Conservation (phyloP, 2,329 filamentous ascomycete species). For the Cryphonectria radicalis region DNA sequence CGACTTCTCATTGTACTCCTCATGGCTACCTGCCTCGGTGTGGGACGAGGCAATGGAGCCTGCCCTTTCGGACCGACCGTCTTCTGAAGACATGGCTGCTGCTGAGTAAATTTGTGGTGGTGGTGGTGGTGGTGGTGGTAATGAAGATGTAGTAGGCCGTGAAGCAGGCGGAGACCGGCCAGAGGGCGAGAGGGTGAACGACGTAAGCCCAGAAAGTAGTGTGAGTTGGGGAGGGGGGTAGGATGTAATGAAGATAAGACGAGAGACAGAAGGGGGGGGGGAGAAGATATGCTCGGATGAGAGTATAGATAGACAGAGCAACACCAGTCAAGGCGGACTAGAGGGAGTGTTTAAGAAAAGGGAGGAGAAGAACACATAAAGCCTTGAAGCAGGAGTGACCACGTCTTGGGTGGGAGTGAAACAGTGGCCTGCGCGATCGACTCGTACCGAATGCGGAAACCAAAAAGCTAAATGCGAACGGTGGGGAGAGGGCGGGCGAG, state of each 20-base stretch:
- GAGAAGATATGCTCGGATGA: neutral
- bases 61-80: conserved; percentile 33
- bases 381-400: neutral
- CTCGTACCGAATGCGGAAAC: conserved; percentile 2
- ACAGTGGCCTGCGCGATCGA: conserved; percentile 8
- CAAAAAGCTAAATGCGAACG: conserved; percentile 6
- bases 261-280: neutral
- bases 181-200: neutral
- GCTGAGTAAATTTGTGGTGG: neutral
- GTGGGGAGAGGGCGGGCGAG: conserved; percentile 2
- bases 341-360: neutral
- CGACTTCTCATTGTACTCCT: conserved; percentile 42
- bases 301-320: neutral
- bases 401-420: conserved; percentile 5
- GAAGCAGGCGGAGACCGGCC: neutral
- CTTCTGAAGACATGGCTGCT: conserved; percentile 35
- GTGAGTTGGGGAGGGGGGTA: neutral
- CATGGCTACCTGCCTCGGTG: conserved; percentile 38
- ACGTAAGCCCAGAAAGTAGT: neutral
- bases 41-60: conserved; percentile 42
- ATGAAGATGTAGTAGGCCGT: neutral
- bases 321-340: neutral
- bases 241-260: neutral
- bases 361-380: neutral
- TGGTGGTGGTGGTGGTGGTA: neutral